Base-by-base conservation (phyloP, 106 monocot species). In the Allium sativum region DNA sequence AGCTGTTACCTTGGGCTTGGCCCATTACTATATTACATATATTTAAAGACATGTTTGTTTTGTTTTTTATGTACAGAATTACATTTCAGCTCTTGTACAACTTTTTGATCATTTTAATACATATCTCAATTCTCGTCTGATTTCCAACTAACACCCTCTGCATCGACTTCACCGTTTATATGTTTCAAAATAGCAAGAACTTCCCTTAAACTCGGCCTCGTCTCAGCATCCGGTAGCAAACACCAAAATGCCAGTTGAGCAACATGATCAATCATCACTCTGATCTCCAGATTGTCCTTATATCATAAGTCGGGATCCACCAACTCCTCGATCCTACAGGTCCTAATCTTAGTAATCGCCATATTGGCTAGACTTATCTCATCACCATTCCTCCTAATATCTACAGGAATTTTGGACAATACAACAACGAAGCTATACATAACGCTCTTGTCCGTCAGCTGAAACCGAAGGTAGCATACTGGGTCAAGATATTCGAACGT, bases 341-440 rank as follows among this genome's bases (percentile, higher is more conserved):
- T 68, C 42, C 64, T 61, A 7, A 75, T 68, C 74, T 63, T 75
- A 5, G 22, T 64, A 1, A 75, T 16, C 7, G 68, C 74, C 74
- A 68, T 75, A 50, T 62, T 62, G 0, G 74, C 68, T 9, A 75
- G 45, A 50, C 51, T 68, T 52, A 62, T 55, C 54, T 75, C 74
- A 13, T 46, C 18, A 15, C 48, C 17, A 8, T 43, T 7, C 62
- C 74, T 47, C 44, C 7, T 63, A 20, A 68, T 58, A 14, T 75
- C 74, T 0, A 75, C 62, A 7, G 74, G 68, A 0, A 54, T 63
- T 42, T 68, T 68, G 4, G 74, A 75, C 18, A 68, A 75, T 56
- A 75, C 74, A 16, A 74, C 74, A 1, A 67, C 74, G 7, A 68
- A 74, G 21, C 74, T 74, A 12, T 74, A 74, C 2, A 74, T 67